Evolutionary conservation across 2,329 filamentous ascomycete species (phyloP), one percentile per base, ranked within the genome.

Genomic region (Chlorencoelia australis): DNA sequence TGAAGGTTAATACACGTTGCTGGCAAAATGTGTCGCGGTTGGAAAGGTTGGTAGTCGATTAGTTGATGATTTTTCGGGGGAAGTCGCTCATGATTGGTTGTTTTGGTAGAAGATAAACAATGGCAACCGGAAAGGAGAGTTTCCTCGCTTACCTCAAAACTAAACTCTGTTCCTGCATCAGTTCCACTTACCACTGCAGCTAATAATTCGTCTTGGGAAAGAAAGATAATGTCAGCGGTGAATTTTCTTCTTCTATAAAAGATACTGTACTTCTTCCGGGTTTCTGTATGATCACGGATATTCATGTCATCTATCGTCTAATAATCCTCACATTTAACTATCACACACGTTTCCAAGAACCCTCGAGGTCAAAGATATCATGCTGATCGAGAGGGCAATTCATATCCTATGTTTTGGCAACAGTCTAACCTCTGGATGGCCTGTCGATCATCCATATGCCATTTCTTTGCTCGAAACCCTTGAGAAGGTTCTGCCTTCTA

Each of bases 401-500:
- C 42, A 39, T 15, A 45, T 54, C 24, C 44, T 55, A 3, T 53
- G 49, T 37, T 54, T 55, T 41, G 52, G 52, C 18, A 49, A 53
- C 35, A 53, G 50, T 27, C 66, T 82, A 30, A 80, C 76, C 5
- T 64, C 63, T 9, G 77, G 77, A 27, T 77, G 62, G 14, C 33
- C 57, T 10, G 16, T 53, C 4, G 61, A 59, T 29, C 64, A 72
- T 41, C 73, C 77, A 0, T 82, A 81, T 58, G 63, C 64, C 5
- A 49, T 54, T 16, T 61, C 60, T 38, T 59, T 82, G 10, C 49
- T 60, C 41, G 51, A 65, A 35, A 63, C 62, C 40, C 60, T 78
- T 21, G 53, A 59, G 17, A 60, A 59, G 19, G 64, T 63, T 2
- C 66, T 73, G 31, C 62, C 65, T 3, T 48, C 52, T n/a, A 46